Base-by-base conservation (phyloP, 495 filamentous ascomycete genomes). In the Schizothecium vesticola region DNA sequence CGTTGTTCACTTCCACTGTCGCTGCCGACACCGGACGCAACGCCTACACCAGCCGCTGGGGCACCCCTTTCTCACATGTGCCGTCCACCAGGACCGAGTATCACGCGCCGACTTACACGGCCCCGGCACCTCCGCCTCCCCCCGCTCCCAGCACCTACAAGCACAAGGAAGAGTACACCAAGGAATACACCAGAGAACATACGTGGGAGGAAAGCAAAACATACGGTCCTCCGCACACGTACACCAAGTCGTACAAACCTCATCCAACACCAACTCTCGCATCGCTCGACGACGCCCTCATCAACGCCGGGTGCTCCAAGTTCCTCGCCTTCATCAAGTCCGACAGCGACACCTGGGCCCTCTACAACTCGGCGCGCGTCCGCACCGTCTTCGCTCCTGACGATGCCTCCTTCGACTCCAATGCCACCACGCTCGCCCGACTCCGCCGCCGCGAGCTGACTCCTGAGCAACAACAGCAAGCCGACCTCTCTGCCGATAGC, bases 321-420 rank as follows among this genome's bases (percentile, higher is more conserved):
- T 80, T 80, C 65, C 73, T 75, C 3, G 26, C 69, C 5, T 68
- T 72, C 55, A 74, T 80, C 66, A 64, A 79, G 66, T 63, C 71
- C 13, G 69, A 77, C 56, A 65, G 73, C 3, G 70, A 72, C 13
- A 36, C 73, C 26, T 60, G 71, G 22, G 61, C 69, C 19, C 31
- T 78, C 11, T 79, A 75, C 75, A 71, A 31, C 29, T 76, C 76
- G 1, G 43, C 63, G 0, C n/a, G 51, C 12, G 75, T 78, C 16
- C 16, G 69, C 13, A 80, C 78, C 10, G 69, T 80, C 56, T 80
- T 75, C 51, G 77, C 77, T 3, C 76, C 77, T 12, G 57, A 22
- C 13, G 75, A 80, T 64, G 56, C 61, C 6, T 36, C 43, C 9
- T 63, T 72, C n/a, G 67, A 61, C 25, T 68, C 69, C 51, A 70